phyloP scores from a whole-genome alignment of 352 stramenopile genomes.

The Globisporangium cystogenes region DNA sequence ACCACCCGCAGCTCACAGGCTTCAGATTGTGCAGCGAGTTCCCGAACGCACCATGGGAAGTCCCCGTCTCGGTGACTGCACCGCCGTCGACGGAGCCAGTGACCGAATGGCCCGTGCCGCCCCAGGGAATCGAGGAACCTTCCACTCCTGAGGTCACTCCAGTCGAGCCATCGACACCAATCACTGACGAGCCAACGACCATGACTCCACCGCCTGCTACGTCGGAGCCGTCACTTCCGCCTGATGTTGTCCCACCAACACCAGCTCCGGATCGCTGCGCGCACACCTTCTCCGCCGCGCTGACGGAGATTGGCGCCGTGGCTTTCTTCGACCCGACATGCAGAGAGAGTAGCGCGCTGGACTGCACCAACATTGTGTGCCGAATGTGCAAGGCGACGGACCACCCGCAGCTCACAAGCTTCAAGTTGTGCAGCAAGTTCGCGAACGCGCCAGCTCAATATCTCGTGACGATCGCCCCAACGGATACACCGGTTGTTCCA shows the following conservation, averaged over 20 bases:
- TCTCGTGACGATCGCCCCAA: no score
- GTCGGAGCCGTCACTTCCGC: no score
- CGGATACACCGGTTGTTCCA: no score
- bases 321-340: neutral
- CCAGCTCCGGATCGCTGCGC: no score
- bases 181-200: no score
- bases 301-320: neutral
- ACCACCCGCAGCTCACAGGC: neutral
- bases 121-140: no score
- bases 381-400: neutral
- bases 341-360: neutral
- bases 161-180: no score
- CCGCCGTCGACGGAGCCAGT: neutral
- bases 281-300: neutral
- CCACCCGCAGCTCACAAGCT: neutral
- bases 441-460: neutral
- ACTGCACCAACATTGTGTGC: constrained; percentile 3
- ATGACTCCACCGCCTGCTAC: no score
- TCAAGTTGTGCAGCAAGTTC: neutral
- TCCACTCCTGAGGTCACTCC: no score
- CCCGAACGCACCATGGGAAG: neutral
- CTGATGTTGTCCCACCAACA: no score
- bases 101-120: no score
- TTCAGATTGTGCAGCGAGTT: neutral
- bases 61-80: neutral